Evolutionary conservation across 2,329 filamentous ascomycete genomes (phyloP), one percentile per base, ranked within the genome.

Genomic region (Akanthomyces dipterigenus): DNA sequence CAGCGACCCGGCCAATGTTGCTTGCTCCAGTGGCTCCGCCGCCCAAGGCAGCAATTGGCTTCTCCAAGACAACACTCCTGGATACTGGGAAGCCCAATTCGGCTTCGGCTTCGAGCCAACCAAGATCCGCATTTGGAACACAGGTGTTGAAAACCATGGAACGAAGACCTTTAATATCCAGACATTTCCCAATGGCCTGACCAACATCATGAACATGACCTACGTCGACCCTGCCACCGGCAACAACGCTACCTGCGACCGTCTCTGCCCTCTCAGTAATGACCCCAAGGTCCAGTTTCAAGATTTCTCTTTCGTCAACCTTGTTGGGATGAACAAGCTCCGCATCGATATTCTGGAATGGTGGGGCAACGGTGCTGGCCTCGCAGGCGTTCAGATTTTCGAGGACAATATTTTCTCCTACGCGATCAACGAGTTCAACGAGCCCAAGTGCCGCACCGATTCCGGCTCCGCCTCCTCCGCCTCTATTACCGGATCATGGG

Each of bases 151-250:
- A 68, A 91, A 90, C 56, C 87, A 92, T 65, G 93, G 95, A 34
- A 96, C 93, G 34, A 90, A 90, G 76, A 90, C 88, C 0, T 99
- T 91, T 77, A 86, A 92, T 62, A 96, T 91, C 71, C 91, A 90
- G 24, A 90, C 92, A 20, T 78, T 93, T 62, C 93, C 93, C 5
- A 46, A 54, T 16, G 57, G 40, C 40, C 40, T 60, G n/a, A 85
- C 93, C 69, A 88, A 90, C 64, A 97, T 99, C 72, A 90, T 99
- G 87, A 97, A 98, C 75, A 82, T 99, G 70, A 96, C 92, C 42
- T 98, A 95, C 68, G 87, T 87, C 65, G 91, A 98, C 69, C 88
- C 89, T 26, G 78, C 72, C 43, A 89, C 85, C 1, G 88, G 89
- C 28, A 77, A 83, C 55, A 87, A 88, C 60, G 76, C 78, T 34